phyloP scores from a whole-genome alignment of 2,329 filamentous ascomycete species.

The Fusarium oxysporum region DNA sequence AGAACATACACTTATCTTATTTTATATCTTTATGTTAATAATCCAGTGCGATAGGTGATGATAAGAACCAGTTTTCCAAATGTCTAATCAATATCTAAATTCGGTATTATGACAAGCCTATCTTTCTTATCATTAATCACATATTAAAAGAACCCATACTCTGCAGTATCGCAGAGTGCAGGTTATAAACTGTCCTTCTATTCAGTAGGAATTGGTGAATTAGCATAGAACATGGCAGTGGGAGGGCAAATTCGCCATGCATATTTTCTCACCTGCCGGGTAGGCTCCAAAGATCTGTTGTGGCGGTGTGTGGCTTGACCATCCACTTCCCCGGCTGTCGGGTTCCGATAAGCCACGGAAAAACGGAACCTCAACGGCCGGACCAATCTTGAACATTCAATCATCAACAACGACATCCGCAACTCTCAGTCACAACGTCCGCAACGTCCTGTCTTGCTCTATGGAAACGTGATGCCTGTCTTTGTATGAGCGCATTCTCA shows the following conservation, averaged over 20 bases:
- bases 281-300: not conserved
- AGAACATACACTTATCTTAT: too few species aligned
- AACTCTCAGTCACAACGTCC: not conserved
- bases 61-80: rapidly evolving
- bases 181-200: too few species aligned
- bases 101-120: too few species aligned
- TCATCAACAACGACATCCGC: conserved; percentile 8
- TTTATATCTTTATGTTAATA: too few species aligned
- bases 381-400: conserved; percentile 24
- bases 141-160: too few species aligned
- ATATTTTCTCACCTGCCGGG: not conserved
- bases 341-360: conserved; percentile 27
- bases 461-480: conserved; percentile 21
- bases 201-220: too few species aligned
- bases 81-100: too few species aligned
- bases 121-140: too few species aligned
- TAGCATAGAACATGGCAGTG: too few species aligned
- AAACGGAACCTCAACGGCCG: conserved; percentile 23
- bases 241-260: too few species aligned
- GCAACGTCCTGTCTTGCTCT: not conserved
- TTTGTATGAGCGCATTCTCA: not conserved
- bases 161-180: too few species aligned
- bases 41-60: too few species aligned
- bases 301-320: not conserved
- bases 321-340: not conserved